Evolutionary conservation across 2,329 filamentous ascomycete species (phyloP), one percentile per base, ranked within the genome.

Genomic region (Spiromastix sp.): DNA sequence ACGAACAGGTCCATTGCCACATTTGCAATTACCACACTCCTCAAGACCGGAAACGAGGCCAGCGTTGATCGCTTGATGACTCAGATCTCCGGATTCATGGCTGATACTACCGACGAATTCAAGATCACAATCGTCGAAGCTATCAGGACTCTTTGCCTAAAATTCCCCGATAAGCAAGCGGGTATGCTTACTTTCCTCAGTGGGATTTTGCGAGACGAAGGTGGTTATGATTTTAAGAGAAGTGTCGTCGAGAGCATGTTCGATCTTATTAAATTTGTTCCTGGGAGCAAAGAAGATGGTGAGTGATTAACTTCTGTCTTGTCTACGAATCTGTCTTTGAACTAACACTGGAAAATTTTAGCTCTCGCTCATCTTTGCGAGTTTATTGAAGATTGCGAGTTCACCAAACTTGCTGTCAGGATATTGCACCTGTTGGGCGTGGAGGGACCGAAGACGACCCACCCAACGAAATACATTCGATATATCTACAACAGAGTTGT

Each of bases 121-220:
- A 98, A 96, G 71, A 94, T 98, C 48, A 98, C 91, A n/a, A 94
- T 98, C 52, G 89, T 98, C 28, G 91, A 98, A 61, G 91, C 91
- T 27, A 95, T 98, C 54, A 82, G 91, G 42, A 96, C 91, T 3
- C 68, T 98, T 26, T 96, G 89, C 59, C 70, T 98, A 49, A 98
- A 98, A 66, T 98, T 98, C 67, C 91, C 91, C 21, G 87, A 77
- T 66, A 98, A 98, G 67, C 91, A 98, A 64, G 89, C 89, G 30
- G 87, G 86, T 43, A 96, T 98, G 87, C 78, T 98, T 34, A 78
- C 85, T 33, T 98, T 98, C 76, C 74, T 98, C 31, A 94, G 89
- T 53, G 85, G 87, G n/a, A 94, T 96, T 39, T 70, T 98, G 34
- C 79, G 91, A 18, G 91, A 98, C 49, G 91, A 98, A 63, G 91